A percentile compares a stretch with the other conserved stretches of the same genome.
Evolutionary conservation across 139 green algal species (phyloP).

Genomic region (Trebouxia sp.): DNA sequence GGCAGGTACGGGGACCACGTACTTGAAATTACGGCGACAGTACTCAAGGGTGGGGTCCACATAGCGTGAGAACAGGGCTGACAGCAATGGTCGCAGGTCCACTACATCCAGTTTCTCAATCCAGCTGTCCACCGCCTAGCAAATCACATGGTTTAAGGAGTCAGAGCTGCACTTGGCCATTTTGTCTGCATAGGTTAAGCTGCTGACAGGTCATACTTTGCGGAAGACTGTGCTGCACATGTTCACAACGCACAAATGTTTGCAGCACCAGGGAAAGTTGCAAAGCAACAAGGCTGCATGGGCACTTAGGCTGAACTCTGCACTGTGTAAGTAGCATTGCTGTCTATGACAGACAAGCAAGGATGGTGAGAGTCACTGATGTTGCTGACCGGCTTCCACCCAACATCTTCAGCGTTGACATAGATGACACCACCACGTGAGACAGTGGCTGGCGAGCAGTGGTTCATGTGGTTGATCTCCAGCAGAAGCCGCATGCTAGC

Average conservation of each 20-base stretch:
- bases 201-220: too few relatives aligned
- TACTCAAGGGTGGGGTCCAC: conserved; percentile 85
- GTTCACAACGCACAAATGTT: too few relatives aligned
- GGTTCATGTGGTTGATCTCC: conserved; percentile 79
- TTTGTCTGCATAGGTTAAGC: too few relatives aligned
- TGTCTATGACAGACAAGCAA: too few relatives aligned
- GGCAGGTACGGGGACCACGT: conserved; percentile 73
- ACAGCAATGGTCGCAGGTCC: conserved; percentile 79
- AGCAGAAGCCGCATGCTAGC: conserved; percentile 88
- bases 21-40: conserved; percentile 84
- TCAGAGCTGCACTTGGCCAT: too few relatives aligned
- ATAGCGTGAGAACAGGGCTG: conserved; percentile 84
- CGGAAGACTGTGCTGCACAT: too few relatives aligned
- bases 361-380: too few relatives aligned
- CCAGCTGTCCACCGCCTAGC: conserved; percentile 74
- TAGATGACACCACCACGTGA: conserved; percentile 92
- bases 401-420: conserved; percentile 86
- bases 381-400: conserved; percentile 83
- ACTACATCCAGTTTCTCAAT: conserved; percentile 74
- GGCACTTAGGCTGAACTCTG: too few relatives aligned
- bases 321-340: too few relatives aligned
- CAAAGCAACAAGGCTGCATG: too few relatives aligned
- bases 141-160: too few relatives aligned
- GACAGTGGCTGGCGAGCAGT: conserved; percentile 92
- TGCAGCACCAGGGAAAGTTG: too few relatives aligned